A percentile compares a stretch with the other conserved stretches of the same genome.
Evolutionary conservation across 2,329 filamentous ascomycete species (phyloP).

Genomic region (Xylariales sp.): DNA sequence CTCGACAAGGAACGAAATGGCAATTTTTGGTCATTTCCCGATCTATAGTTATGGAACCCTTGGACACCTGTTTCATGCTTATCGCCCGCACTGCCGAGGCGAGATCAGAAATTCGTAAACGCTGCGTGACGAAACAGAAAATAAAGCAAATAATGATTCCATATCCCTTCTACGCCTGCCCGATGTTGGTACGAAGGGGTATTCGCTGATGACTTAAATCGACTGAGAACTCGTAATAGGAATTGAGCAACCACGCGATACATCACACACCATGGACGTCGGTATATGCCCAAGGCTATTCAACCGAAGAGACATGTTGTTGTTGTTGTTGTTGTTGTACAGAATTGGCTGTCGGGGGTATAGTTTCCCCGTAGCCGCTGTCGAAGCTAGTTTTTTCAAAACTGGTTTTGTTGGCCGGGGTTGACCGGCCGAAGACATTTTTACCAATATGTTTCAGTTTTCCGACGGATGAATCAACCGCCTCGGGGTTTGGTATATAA

Average conservation of each 20-base stretch:
- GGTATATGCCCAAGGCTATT: conserved; percentile 42
- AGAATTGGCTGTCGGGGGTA: conserved; percentile 33
- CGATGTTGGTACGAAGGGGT: conserved; percentile 29
- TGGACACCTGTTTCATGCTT: conserved; percentile 39
- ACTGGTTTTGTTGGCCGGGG: conserved; percentile 63
- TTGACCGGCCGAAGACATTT: conserved; percentile 67
- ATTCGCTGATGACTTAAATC: conserved; percentile 35
- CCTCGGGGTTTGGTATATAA: conserved; percentile 62
- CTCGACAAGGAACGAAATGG: conserved; percentile 19
- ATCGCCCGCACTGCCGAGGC: conserved; percentile 21
- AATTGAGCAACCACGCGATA: conserved; percentile 8
- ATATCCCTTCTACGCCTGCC: conserved; percentile 34
- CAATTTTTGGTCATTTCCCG: conserved; percentile 34
- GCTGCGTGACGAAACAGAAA: conserved; percentile 26
- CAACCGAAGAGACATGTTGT: conserved; percentile 34
- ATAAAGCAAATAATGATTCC: conserved; percentile 32
- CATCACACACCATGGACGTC: conserved; percentile 35
- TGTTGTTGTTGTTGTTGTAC: conserved; percentile 35
- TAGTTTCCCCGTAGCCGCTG: conserved; percentile 50
- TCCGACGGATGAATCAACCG: conserved; percentile 56
- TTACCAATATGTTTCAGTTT: conserved; percentile 68
- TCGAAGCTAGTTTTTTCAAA: conserved; percentile 62
- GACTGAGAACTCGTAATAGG: conserved; percentile 18
- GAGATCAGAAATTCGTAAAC: conserved; percentile 33
- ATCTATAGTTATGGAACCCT: conserved; percentile 36